Base-by-base conservation (phyloP, 495 filamentous ascomycete genomes). In the Daldinia loculata region DNA sequence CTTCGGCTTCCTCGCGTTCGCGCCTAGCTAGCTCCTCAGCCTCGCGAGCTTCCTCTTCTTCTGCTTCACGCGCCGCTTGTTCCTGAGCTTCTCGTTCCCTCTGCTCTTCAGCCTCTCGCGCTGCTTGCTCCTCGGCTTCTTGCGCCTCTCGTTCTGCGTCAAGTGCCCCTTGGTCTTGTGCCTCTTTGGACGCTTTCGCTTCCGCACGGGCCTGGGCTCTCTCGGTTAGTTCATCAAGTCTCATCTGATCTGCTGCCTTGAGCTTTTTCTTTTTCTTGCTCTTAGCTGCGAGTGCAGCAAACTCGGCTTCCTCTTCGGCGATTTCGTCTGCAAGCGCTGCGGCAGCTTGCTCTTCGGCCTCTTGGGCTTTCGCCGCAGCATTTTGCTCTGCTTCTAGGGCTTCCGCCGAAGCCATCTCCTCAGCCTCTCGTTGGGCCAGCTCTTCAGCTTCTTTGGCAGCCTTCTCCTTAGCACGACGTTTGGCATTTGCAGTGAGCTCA, bases 181-280 rank as follows among this genome's bases (percentile, higher is more conserved):
- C 70, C 38, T 77, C 77, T 39, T 77, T 63, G 11, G 74, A 75
- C n/a, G 76, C 74, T 61, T 78, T 72, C 70, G 62, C 68, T 4
- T 56, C 61, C 2, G 61, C 65, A 48, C 76, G 74, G 32, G 76
- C 78, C 17, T 79, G 66, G 43, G 77, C 76, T 63, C 71, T 80
- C 57, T 76, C 74, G 34, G 73, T 78, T 27, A 81, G 78, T 60
- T 83, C 74, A 36, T 83, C 75, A 17, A 79, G 62, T 57, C 80
- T 80, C 71, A 76, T 74, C 38, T 76, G 72, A 50, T 80, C 77
- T 19, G 72, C 78, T 67, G 71, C 74, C 51, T 19, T 67, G n/a
- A 80, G 58, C 62, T 77, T 81, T 55, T 74, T 77, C 53, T 73
- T 76, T 39, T 59, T 71, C 32, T 52, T 63, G 19, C 53, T 66